Evolutionary conservation across 2,329 filamentous ascomycete genomes (phyloP).

Genomic region (Pseudomassariella vexata): DNA sequence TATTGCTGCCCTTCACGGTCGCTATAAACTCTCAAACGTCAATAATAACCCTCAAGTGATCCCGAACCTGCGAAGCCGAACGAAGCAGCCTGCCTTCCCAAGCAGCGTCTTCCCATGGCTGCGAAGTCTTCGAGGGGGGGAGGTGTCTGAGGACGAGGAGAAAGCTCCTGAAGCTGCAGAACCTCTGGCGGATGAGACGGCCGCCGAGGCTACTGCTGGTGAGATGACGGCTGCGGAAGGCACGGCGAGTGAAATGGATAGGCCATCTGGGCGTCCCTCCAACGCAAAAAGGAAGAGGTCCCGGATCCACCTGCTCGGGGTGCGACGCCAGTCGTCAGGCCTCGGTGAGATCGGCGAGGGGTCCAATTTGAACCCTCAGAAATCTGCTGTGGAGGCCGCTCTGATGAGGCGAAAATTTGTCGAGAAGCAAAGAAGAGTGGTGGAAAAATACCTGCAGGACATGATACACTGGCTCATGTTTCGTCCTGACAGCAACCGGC

Average conservation of each 20-base stretch:
- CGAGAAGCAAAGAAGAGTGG: conserved; percentile 74
- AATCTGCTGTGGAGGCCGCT: conserved; percentile 51
- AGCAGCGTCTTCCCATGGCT: conserved; percentile 86
- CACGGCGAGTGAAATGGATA: conserved; percentile 64
- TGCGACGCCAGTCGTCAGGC: conserved; percentile 47
- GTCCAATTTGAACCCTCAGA: conserved; percentile 33
- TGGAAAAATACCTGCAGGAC: conserved; percentile 86
- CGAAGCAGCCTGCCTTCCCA: conserved; percentile 86
- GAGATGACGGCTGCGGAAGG: conserved; percentile 51
- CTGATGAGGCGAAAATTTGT: conserved; percentile 60
- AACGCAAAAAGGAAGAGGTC: conserved; percentile 39
- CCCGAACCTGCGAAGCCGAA: conserved; percentile 58
- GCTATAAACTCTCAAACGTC: conserved; percentile 82
- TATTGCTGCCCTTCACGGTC: conserved; percentile 86
- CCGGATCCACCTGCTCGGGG: conserved; percentile 43
- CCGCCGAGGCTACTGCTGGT: conserved; percentile 34
- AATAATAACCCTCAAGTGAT: conserved; percentile 75
- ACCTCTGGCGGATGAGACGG: conserved; percentile 28
- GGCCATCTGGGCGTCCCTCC: too few relatives aligned
- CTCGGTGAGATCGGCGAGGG: conserved; percentile 40
- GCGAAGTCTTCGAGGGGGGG: conserved; percentile 65
- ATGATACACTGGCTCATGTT: conserved; percentile 98
- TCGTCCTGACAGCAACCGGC: conserved; percentile 85
- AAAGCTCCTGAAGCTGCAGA: conserved; percentile 31
- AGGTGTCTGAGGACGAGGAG: conserved; percentile 74